phyloP scores from a whole-genome alignment of 2,329 filamentous ascomycete species.

The Hymenoscyphus fructigenus region DNA sequence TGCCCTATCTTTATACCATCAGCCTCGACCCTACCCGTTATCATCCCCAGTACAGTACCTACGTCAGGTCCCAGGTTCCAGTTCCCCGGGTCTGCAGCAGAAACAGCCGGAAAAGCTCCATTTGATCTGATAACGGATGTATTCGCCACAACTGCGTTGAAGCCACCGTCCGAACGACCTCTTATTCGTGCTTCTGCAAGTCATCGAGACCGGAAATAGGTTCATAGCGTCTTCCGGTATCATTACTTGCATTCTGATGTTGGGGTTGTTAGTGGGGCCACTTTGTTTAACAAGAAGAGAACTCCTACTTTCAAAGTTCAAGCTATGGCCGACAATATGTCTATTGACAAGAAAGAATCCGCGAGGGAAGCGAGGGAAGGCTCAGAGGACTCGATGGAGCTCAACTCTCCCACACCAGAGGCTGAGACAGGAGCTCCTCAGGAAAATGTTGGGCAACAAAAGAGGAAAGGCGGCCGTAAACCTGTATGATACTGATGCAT shows the following conservation, averaged over 20 bases:
- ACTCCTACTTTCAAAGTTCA: conserved; percentile 6
- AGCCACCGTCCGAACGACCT: conserved; percentile 8
- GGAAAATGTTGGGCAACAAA: conserved; percentile 63
- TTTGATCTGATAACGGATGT: conserved; percentile 27
- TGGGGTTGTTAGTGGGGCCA: conserved; percentile 27
- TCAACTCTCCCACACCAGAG: conserved; percentile 54
- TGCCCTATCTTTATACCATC: conserved; percentile 21
- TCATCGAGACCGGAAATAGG: conserved; percentile 33
- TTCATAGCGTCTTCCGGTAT: neutral
- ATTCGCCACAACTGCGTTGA: conserved; percentile 26
- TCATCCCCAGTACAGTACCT: conserved; percentile 13
- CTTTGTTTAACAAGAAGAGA: conserved; percentile 15
- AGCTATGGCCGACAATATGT: conserved; percentile 65
- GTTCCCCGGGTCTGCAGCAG: conserved; percentile 15
- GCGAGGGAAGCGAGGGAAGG: conserved; percentile 59
- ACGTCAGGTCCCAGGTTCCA: conserved; percentile 25
- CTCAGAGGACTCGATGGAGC: conserved; percentile 58
- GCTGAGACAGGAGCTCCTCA: conserved; percentile 44
- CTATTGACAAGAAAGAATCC: conserved; percentile 60
- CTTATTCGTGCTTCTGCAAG: conserved; percentile 33
- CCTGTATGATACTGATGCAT: conserved; percentile 64
- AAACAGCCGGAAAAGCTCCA: conserved; percentile 23
- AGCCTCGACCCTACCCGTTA: conserved; percentile 22
- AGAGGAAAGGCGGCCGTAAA: conserved; percentile 96
- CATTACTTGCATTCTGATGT: conserved; percentile 16